Evolutionary conservation across 2,329 filamentous ascomycete species (phyloP).

Genomic region (Colletotrichum sp.): DNA sequence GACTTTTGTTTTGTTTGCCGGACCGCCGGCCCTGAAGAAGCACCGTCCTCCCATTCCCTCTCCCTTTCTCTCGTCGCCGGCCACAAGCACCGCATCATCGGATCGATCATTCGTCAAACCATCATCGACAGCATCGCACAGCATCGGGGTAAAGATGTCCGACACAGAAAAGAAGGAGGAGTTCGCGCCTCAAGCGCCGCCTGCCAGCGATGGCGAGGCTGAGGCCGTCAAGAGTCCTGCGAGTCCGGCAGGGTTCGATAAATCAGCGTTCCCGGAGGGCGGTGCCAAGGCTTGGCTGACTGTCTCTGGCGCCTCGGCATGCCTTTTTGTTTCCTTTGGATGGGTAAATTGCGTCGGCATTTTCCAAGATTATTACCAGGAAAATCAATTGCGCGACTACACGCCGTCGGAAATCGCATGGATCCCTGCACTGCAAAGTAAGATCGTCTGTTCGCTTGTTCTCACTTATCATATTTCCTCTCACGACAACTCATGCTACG

Average conservation of each 20-base stretch:
- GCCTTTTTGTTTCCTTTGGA: neutral
- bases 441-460: neutral
- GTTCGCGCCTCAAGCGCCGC: neutral
- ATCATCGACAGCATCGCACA: neutral
- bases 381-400: constrained; percentile 48
- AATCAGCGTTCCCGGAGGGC: neutral
- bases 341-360: constrained; percentile 45
- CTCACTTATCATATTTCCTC: neutral
- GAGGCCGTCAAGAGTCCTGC: neutral
- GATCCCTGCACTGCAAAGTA: constrained; percentile 42
- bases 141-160: neutral
- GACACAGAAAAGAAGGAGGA: neutral
- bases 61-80: neutral
- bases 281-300: constrained; percentile 7
- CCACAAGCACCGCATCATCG: neutral
- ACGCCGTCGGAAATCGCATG: constrained; percentile 60
- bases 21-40: neutral
- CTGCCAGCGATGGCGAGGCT: neutral
- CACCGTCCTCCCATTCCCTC: fast-evolving
- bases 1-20: neutral
- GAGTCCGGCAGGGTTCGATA: neutral
- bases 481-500: neutral
- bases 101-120: neutral
- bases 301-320: neutral
- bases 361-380: constrained; percentile 64